Percentiles rank a stretch among this genome's conserved stretches.
These are phyloP conservation scores for Aspergillus awamori DNA, from an alignment of 2,329 filamentous ascomycete genomes.

Conservation along the genomic window DNA sequence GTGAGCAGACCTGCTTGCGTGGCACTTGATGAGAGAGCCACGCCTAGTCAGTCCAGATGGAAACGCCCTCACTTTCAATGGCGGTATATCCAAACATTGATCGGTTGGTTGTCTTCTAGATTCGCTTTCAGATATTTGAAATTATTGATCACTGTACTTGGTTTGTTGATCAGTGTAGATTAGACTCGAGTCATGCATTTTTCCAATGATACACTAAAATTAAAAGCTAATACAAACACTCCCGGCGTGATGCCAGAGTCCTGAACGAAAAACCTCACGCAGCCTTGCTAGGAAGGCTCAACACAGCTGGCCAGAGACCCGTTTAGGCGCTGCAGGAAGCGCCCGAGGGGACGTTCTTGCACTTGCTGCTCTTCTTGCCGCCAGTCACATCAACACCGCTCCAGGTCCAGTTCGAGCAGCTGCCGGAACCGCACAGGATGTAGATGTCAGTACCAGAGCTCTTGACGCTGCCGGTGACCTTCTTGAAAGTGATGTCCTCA, in stretches of 20 bases:
- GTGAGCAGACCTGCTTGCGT: too few relatives aligned
- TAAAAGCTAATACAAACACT: background rate
- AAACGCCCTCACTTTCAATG: background rate
- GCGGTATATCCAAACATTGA: background rate
- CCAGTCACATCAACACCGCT: constrained; percentile 54
- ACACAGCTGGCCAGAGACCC: background rate
- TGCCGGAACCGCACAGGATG: constrained; percentile 57
- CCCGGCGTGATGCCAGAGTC: background rate
- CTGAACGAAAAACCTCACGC: background rate
- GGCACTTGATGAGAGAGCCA: background rate
- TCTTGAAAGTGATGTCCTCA: constrained; percentile 38
- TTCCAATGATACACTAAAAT: background rate
- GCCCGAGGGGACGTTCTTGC: constrained; percentile 44
- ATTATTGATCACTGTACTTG: too few relatives aligned
- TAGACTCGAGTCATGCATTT: background rate
- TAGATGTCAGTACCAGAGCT: constrained; percentile 48
- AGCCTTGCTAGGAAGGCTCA: background rate
- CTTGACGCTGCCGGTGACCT: constrained; percentile 38
- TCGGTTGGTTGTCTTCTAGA: too few relatives aligned
- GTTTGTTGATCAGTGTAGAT: background rate
- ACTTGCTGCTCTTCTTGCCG: constrained; percentile 50
- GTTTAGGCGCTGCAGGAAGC: constrained; percentile 30
- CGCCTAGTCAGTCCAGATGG: background rate
- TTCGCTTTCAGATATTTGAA: too few relatives aligned
- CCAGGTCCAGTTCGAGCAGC: constrained; percentile 55